Base-by-base conservation (phyloP, 306 rosid species). In the Rosa lucieae region DNA sequence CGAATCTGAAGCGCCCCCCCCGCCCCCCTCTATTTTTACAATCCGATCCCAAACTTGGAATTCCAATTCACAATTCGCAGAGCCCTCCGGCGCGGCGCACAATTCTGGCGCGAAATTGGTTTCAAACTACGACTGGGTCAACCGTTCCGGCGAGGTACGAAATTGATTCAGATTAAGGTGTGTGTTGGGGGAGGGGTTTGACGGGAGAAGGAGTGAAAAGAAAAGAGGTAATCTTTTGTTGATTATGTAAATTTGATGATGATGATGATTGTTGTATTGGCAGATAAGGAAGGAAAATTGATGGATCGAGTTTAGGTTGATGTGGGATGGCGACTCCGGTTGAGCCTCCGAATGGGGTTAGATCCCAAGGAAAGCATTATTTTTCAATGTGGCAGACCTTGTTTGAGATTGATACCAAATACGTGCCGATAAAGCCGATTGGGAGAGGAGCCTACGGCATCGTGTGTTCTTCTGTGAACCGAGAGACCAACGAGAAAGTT, bases 391-490 rank as follows among this genome's bases (percentile, higher is more conserved):
- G 98, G 98, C 93, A 92, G 78, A 84, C 94, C 39, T 75, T 94
- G 80, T 94, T 94, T 77, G 98, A 94, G 90, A 88, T 94, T 75
- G 98, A 94, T 65, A 90, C 91, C 0, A 94, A 92, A 78, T 94
- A 94, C 68, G 91, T 89, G 26, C 98, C 98, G 23, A 94, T 94
- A 76, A 94, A 94, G 87, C 98, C 98, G 0, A 89, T 94, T 47
- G 98, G 98, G 23, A 90, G 97, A 26, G 98, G 98, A 42, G 94
- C 98, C 0, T 94, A 94, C 51, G 98, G 98, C 12, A 83, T 94
- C 44, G 98, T 94, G 49, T 94, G 98, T 75, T 94, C 98, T 59
- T 92, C 98, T 29, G 89, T 89, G 49, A 94, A 92, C 70, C 85
- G 87, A 55, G 98, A 92, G 51, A 88, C 91, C 56, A 88, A 90